A percentile compares a stretch with the other conserved stretches of the same genome.
These are phyloP conservation scores for Aspergillus conjunctus DNA, from an alignment of 495 filamentous ascomycete species.

Conservation along the genomic window DNA sequence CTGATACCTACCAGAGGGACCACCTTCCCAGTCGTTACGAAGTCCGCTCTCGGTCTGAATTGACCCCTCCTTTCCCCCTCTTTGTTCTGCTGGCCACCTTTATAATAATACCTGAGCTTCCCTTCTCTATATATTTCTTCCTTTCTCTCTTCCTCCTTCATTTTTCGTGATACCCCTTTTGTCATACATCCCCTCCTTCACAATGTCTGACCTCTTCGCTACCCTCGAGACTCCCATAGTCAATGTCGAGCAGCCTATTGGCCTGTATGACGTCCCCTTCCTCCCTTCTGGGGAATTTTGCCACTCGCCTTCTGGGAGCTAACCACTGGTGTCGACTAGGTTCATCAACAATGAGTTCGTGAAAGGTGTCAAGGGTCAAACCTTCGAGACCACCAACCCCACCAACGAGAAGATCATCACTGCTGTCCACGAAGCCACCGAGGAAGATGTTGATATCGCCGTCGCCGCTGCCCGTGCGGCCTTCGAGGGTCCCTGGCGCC, in stretches of 20 bases:
- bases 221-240: slow-evolving; percentile 46
- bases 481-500: slow-evolving; percentile 78
- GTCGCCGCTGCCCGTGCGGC: slow-evolving; percentile 88
- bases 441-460: slow-evolving; percentile 84
- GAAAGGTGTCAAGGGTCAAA: slow-evolving; percentile 77
- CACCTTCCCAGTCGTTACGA: too few relatives aligned
- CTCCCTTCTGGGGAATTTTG: neutral
- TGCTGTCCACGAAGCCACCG: slow-evolving; percentile 85
- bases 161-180: slow-evolving; percentile 25
- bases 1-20: neutral
- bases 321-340: slow-evolving; percentile 45
- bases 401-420: slow-evolving; percentile 68
- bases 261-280: slow-evolving; percentile 66
- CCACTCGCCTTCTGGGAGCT: slow-evolving; percentile 1
- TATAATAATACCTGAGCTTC: slow-evolving; percentile 1
- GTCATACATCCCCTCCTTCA: slow-evolving; percentile 21
- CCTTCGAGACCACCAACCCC: slow-evolving; percentile 76
- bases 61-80: slow-evolving; percentile 8
- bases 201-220: slow-evolving; percentile 42
- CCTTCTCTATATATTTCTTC: slow-evolving; percentile 7
- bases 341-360: slow-evolving; percentile 99
- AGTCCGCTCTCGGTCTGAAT: neutral
- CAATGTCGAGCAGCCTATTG: slow-evolving; percentile 81
- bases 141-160: slow-evolving; percentile 12
- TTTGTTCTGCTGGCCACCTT: neutral